phyloP scores from a whole-genome alignment of 257 asterid genomes.

The Nicotiana obtusifolia region DNA sequence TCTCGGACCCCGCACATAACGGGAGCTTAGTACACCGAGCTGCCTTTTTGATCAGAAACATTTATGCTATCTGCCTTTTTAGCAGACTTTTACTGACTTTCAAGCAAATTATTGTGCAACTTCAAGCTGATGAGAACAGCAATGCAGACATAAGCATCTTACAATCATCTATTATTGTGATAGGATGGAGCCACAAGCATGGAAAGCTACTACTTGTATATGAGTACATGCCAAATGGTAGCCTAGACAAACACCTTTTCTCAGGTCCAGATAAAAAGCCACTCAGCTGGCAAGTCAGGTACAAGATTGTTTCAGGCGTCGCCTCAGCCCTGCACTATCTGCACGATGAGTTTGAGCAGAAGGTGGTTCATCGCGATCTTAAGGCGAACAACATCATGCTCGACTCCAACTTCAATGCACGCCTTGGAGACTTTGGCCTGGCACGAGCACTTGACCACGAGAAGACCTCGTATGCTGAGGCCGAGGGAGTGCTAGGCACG shows the following conservation, averaged over 20 bases:
- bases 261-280: conserved; percentile 9
- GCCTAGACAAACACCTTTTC: conserved; percentile 35
- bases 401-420: conserved; percentile 35
- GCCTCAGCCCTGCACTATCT: conserved; percentile 35
- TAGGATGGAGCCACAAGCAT: conserved; percentile 44
- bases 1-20: too few relatives aligned
- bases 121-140: neutral
- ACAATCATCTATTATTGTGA: neutral
- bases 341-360: conserved; percentile 37
- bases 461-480: conserved; percentile 30
- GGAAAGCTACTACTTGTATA: conserved; percentile 30
- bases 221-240: conserved; percentile 39
- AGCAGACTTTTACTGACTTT: neutral
- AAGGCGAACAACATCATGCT: conserved; percentile 46
- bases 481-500: conserved; percentile 30
- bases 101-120: neutral
- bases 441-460: conserved; percentile 38
- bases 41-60: neutral
- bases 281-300: conserved; percentile 22
- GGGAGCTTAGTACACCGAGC: too few relatives aligned
- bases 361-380: conserved; percentile 36
- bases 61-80: neutral
- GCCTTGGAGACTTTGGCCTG: conserved; percentile 42
- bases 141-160: too few relatives aligned
- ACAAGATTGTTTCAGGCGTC: conserved; percentile 24